phyloP scores from a whole-genome alignment of 2,329 filamentous ascomycete species.

The Penicillium sp. region DNA sequence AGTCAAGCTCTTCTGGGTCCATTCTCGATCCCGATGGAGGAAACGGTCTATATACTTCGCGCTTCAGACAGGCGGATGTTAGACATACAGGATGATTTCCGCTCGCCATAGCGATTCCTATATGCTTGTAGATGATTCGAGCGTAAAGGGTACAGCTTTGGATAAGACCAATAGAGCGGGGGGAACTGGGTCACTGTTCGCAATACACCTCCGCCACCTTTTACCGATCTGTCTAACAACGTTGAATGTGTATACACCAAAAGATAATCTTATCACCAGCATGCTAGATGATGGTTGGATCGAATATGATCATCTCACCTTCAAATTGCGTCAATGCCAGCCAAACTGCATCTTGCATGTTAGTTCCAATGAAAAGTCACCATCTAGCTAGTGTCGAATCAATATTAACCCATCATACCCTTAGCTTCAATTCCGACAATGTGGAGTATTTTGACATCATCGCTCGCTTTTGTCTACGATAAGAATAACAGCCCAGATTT shows the following conservation, averaged over 20 bases:
- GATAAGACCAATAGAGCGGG: too few species aligned
- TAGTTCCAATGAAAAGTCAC: neutral
- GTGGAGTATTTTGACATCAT: constrained; percentile 6
- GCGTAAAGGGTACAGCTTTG: too few species aligned
- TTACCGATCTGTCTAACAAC: neutral
- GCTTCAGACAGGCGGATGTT: too few species aligned
- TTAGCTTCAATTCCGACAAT: constrained; percentile 1
- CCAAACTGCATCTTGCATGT: neutral
- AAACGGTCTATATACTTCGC: too few species aligned
- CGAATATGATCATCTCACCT: neutral
- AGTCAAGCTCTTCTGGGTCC: too few species aligned
- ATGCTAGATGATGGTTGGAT: neutral
- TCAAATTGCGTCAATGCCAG: constrained; percentile 3
- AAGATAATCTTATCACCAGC: neutral
- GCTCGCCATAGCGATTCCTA: too few species aligned
- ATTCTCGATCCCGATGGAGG: too few species aligned
- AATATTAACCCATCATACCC: neutral
- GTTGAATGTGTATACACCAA: neutral
- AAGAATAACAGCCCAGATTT: neutral
- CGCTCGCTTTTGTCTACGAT: neutral
- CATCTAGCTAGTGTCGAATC: neutral
- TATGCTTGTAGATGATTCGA: too few species aligned
- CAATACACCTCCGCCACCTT: neutral
- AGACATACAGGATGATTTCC: too few species aligned
- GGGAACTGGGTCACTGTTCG: too few species aligned